These are phyloP conservation scores for Oxytropis ochrocephala DNA, from an alignment of 306 rosid genomes.

Conservation along the genomic window DNA sequence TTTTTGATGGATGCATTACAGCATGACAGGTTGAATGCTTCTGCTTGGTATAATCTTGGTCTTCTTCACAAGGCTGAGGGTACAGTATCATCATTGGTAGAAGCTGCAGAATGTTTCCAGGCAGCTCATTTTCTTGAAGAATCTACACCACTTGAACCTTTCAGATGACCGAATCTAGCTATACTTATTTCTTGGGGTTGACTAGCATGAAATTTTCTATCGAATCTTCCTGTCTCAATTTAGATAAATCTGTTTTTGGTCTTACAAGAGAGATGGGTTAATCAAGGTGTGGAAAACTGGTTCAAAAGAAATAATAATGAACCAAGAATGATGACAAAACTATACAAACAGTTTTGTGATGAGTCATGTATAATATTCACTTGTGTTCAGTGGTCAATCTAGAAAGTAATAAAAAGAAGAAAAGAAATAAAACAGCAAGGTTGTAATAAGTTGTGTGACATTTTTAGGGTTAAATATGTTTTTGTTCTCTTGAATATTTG, in stretches of 20 bases:
- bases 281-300: neutral
- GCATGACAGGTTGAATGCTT: constrained; percentile 53
- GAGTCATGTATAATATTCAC: constrained; percentile 22
- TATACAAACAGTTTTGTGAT: constrained; percentile 19
- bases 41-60: constrained; percentile 89
- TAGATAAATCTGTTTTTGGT: neutral
- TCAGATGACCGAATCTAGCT: constrained; percentile 37
- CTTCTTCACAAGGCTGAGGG: constrained; percentile 51
- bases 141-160: constrained; percentile 76
- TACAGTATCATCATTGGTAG: constrained; percentile 36
- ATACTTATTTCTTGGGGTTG: neutral
- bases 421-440: neutral
- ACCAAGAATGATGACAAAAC: neutral
- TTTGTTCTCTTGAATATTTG: no score
- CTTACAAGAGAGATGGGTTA: neutral
- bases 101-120: constrained; percentile 75
- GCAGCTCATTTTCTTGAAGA: constrained; percentile 74
- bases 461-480: no score
- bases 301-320: neutral
- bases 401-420: neutral
- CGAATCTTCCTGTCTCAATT: neutral
- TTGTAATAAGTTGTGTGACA: neutral
- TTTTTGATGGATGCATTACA: constrained; percentile 64
- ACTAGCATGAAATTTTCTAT: neutral
- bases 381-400: neutral